A percentile compares a stretch with the other conserved stretches of the same genome.
Evolutionary conservation across 1,139 yeast genomes (phyloP).

Genomic region (Wickerhamomyces sp.): DNA sequence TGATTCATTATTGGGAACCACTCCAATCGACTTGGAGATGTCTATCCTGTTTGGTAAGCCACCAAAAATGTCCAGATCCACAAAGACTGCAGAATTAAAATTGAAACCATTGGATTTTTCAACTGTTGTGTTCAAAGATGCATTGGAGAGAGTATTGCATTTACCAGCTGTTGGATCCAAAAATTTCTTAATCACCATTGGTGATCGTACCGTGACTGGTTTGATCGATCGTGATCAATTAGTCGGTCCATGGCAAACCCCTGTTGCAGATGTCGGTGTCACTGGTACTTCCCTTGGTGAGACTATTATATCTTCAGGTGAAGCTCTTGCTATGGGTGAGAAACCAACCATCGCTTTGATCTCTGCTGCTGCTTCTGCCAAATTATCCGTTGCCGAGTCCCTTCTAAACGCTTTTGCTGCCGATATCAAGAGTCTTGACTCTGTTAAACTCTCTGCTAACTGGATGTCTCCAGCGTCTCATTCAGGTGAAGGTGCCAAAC

Average conservation of each 20-base stretch:
- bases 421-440: conserved; percentile 69
- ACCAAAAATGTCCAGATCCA: conserved; percentile 87
- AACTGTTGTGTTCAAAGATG: conserved; percentile 47
- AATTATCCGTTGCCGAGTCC: conserved; percentile 95
- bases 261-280: conserved; percentile 99
- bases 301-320: conserved; percentile 71
- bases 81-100: conserved; percentile 56
- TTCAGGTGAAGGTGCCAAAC: conserved; percentile 90
- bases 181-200: conserved; percentile 91
- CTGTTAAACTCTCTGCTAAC: conserved; percentile 88
- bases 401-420: conserved; percentile 87
- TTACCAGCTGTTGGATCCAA: conserved; percentile 96
- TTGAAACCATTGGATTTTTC: conserved; percentile 45
- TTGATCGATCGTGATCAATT: conserved; percentile 96
- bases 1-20: conserved; percentile 67
- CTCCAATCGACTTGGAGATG: conserved; percentile 97
- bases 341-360: conserved; percentile 88
- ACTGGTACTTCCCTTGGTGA: conserved; percentile 88
- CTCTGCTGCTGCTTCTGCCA: conserved; percentile 93
- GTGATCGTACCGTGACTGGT: conserved; percentile 96
- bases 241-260: conserved; percentile 99
- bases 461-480: conserved; percentile 99
- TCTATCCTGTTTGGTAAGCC: conserved; percentile 95
- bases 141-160: conserved; percentile 76
- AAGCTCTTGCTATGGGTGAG: conserved; percentile 97